Percentiles rank a stretch among this genome's conserved stretches.
Evolutionary conservation across 176 grass and related monocot genomes (phyloP).

Genomic region (Dactylis glomerata): DNA sequence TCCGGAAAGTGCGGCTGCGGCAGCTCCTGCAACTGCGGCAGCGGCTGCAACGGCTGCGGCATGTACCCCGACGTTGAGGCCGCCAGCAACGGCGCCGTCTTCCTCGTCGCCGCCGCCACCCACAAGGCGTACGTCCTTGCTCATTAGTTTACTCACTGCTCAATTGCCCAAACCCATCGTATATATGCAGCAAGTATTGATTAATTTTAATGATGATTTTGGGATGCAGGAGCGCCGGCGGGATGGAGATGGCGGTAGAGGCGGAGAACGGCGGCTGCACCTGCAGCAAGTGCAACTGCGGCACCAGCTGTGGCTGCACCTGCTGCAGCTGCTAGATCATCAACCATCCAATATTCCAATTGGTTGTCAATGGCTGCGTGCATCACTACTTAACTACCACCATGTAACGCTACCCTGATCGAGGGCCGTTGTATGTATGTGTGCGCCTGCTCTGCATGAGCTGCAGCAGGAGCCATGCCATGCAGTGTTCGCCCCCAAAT

Average conservation of each 20-base stretch:
- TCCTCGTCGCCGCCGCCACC: conserved; percentile 17
- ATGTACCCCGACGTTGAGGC: conserved; percentile 35
- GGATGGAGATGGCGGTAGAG: conserved; percentile 8
- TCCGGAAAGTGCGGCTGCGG: conserved; percentile 51
- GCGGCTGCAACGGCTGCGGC: conserved; percentile 50
- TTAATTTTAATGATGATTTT: background rate
- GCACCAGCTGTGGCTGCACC: conserved; percentile 38
- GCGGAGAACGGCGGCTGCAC: conserved; percentile 36
- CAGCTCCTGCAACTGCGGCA: conserved; percentile 48
- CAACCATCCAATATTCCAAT: too few species aligned
- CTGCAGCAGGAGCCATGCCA: too few species aligned
- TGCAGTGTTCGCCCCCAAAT: too few species aligned
- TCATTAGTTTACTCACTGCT: background rate
- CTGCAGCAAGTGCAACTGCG: conserved; percentile 58
- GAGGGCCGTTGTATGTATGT: too few species aligned
- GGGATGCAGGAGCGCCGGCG: conserved; percentile 30
- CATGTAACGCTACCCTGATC: too few species aligned
- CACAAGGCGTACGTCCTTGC: conserved; percentile 29
- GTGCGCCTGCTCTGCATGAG: too few species aligned
- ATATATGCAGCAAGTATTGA: background rate
- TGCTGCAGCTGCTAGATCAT: conserved; percentile 30
- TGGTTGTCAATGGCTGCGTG: too few species aligned
- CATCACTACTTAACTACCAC: background rate
- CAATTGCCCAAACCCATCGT: too few species aligned
- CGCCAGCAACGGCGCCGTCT: conserved; percentile 7